Evolutionary conservation across 768 basidiomycete genomes (phyloP).

Genomic region (Lactarius trivialis): DNA sequence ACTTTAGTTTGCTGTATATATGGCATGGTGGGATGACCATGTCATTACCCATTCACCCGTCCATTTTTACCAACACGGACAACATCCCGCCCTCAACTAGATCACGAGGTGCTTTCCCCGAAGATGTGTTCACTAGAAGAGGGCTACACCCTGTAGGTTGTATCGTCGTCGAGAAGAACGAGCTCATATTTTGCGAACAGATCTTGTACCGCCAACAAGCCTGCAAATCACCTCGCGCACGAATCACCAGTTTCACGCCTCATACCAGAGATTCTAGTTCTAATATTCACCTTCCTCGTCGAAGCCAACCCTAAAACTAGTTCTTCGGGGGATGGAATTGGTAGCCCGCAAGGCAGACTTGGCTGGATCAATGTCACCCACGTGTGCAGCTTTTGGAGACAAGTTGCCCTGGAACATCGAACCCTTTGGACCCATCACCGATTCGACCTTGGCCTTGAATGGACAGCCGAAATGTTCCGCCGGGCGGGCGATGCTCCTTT

Average conservation of each 20-base stretch:
- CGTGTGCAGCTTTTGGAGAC: conserved; percentile 17
- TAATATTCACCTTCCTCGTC: conserved; percentile 8
- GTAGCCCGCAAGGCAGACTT: not conserved
- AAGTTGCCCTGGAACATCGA: conserved; percentile 5
- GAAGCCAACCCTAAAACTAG: conserved; percentile 1
- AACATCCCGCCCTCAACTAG: too few species aligned
- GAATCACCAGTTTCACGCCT: not conserved
- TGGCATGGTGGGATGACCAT: not conserved
- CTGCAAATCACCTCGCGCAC: not conserved
- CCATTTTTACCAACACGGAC: not conserved
- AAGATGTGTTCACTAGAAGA: not conserved
- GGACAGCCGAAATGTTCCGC: conserved; percentile 9
- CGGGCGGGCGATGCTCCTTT: conserved; percentile 11
- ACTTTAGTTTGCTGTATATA: not conserved
- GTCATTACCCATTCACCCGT: not conserved
- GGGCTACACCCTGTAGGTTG: not conserved
- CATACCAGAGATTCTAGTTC: conserved; percentile 13
- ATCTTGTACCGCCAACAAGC: not conserved
- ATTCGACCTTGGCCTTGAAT: conserved; percentile 13
- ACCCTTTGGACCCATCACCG: conserved; percentile 10
- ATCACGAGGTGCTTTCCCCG: not conserved
- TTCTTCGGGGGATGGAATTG: not conserved
- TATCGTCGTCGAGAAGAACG: not conserved
- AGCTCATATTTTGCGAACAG: not conserved
- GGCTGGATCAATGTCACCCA: conserved; percentile 17